Evolutionary conservation across 257 asterid genomes (phyloP).

Genomic region (Cruciata laevipes): DNA sequence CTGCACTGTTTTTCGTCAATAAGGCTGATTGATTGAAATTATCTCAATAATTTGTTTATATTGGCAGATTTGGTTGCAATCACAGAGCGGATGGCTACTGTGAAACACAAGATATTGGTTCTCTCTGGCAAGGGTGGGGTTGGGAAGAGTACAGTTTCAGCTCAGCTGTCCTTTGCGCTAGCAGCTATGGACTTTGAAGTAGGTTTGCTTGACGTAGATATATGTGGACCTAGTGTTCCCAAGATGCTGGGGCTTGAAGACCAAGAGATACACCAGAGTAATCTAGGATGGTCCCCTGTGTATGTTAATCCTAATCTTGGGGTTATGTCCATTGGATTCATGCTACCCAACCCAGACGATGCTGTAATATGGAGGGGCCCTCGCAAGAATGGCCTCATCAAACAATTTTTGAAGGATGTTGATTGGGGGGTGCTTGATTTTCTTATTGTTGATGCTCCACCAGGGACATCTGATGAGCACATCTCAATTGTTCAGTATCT

Average conservation of each 20-base stretch:
- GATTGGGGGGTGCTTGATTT: constrained; percentile 91
- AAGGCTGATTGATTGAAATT: background rate
- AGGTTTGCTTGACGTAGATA: constrained; percentile 87
- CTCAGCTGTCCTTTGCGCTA: constrained; percentile 76
- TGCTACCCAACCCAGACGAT: constrained; percentile 50
- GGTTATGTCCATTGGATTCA: constrained; percentile 66
- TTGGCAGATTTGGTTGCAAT: constrained; percentile 65
- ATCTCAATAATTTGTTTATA: background rate
- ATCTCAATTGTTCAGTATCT: constrained; percentile 83
- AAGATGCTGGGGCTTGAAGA: constrained; percentile 87
- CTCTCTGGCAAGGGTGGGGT: constrained; percentile 94
- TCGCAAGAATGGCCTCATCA: constrained; percentile 69
- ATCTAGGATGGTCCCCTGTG: constrained; percentile 87
- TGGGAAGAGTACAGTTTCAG: constrained; percentile 91
- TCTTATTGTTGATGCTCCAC: constrained; percentile 88
- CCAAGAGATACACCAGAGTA: constrained; percentile 63
- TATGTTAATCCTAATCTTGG: constrained; percentile 86
- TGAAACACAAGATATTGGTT: constrained; percentile 87
- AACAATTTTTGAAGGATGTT: constrained; percentile 77
- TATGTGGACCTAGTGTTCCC: constrained; percentile 91
- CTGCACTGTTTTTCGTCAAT: background rate
- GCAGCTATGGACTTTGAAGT: constrained; percentile 81
- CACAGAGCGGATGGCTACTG: constrained; percentile 80
- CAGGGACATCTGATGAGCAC: constrained; percentile 95
- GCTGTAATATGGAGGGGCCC: constrained; percentile 94